Evolutionary conservation across 768 basidiomycete genomes (phyloP).

Genomic region (Dioszegia aurantiaca): DNA sequence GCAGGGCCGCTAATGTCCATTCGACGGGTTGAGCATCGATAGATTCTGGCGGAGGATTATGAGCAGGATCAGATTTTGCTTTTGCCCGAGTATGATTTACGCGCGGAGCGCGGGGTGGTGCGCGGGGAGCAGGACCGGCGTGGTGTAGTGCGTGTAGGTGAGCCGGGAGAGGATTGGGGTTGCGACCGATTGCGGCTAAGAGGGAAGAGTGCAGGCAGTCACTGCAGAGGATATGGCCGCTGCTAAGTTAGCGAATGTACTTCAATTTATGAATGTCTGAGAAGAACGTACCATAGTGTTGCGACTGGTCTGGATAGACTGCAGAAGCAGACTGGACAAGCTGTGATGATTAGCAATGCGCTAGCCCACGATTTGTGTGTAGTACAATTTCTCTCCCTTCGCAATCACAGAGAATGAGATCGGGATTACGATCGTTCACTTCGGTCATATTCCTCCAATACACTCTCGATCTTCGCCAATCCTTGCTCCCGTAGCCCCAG

Average conservation of each 20-base stretch:
- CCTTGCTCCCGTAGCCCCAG: too few species aligned
- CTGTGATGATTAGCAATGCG: constrained; percentile 22
- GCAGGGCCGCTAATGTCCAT: constrained; percentile 3
- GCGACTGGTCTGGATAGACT: constrained; percentile 30
- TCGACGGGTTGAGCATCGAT: constrained; percentile 7
- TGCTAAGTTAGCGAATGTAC: constrained; percentile 4
- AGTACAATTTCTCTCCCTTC: too few species aligned
- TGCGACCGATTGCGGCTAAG: constrained; percentile 32
- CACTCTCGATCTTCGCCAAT: too few species aligned
- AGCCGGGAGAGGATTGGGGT: constrained; percentile 30
- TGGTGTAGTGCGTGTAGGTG: neutral
- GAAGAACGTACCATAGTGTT: constrained; percentile 34
- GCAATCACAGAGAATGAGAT: too few species aligned
- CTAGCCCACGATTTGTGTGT: too few species aligned
- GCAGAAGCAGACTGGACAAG: constrained; percentile 42
- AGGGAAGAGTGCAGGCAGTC: constrained; percentile 37
- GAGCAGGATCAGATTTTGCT: constrained; percentile 1
- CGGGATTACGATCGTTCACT: too few species aligned
- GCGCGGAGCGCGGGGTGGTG: neutral
- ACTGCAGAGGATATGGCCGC: constrained; percentile 42
- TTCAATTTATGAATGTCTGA: neutral
- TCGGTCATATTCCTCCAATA: too few species aligned
- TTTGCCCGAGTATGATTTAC: neutral
- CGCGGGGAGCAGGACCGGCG: constrained; percentile 2
- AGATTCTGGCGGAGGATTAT: neutral